Conservation (phyloP, 164 flowering plant genomes). For the Vitis cinerea region DNA sequence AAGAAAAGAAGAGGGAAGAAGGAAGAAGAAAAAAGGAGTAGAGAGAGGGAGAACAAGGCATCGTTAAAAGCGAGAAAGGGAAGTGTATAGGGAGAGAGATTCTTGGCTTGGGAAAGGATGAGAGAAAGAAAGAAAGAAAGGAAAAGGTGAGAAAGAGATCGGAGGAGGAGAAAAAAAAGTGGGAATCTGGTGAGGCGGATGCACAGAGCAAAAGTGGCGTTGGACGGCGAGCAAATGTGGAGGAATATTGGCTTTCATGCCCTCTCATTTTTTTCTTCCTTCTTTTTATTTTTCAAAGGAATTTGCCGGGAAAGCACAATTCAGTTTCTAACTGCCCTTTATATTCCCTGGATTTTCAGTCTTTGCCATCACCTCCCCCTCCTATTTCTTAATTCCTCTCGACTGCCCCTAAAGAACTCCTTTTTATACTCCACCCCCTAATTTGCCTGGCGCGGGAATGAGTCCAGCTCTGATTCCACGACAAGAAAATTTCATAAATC, state of each 20-base stretch:
- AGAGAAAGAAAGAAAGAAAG: slow-evolving; percentile 11
- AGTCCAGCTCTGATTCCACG: too few species aligned
- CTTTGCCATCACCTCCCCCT: too few species aligned
- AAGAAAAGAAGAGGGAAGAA: slow-evolving; percentile 1
- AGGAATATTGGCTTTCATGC: not conserved
- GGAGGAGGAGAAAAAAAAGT: slow-evolving; percentile 1
- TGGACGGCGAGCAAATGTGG: slow-evolving; percentile 10
- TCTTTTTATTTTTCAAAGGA: not conserved
- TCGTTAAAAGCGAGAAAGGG: slow-evolving; percentile 8
- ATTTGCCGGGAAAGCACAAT: slow-evolving; percentile 5
- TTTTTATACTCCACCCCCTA: too few species aligned
- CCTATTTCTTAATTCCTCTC: too few species aligned
- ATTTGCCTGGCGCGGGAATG: too few species aligned
- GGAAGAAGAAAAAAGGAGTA: slow-evolving; percentile 23
- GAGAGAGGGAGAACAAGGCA: slow-evolving; percentile 13
- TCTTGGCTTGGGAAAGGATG: slow-evolving; percentile 62
- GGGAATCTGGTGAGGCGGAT: slow-evolving; percentile 47
- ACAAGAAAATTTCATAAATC: too few species aligned
- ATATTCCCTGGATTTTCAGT: not conserved
- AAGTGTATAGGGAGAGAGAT: slow-evolving; percentile 38
- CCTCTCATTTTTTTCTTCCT: not conserved
- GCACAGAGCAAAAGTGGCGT: slow-evolving; percentile 15
- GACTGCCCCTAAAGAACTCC: too few species aligned
- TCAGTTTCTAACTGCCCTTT: not conserved
- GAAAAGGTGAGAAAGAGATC: slow-evolving; percentile 1